Conservation (phyloP, 2,329 filamentous ascomycete genomes). For the Fusarium sp. region DNA sequence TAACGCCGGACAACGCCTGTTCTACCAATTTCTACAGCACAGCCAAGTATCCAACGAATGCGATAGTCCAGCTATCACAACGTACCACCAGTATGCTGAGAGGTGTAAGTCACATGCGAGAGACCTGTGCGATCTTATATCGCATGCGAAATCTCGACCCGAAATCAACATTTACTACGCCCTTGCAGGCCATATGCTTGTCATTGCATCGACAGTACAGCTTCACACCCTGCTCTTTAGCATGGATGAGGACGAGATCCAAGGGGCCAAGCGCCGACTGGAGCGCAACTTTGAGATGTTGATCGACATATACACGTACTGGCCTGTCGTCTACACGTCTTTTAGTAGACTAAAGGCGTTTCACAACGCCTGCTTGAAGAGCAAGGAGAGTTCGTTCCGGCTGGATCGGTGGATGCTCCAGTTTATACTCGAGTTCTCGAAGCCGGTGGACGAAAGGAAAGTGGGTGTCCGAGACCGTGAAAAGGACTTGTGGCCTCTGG, state of each 20-base stretch:
- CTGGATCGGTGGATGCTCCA: conserved; percentile 25
- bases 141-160: conserved; percentile 54
- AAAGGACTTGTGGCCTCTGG: not conserved
- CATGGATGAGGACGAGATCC: conserved; percentile 50
- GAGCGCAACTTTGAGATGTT: conserved; percentile 63
- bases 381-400: conserved; percentile 8
- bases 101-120: conserved; percentile 56
- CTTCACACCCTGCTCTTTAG: conserved; percentile 63
- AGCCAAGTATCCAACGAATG: conserved; percentile 45
- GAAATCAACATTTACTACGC: conserved; percentile 57
- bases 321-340: conserved; percentile 49
- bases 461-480: conserved; percentile 1
- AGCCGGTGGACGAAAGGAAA: not conserved
- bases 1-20: conserved; percentile 63
- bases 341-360: conserved; percentile 13
- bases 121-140: conserved; percentile 58
- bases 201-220: conserved; percentile 63
- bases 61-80: not conserved
- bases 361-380: conserved; percentile 18
- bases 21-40: conserved; percentile 61
- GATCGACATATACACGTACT: conserved; percentile 56
- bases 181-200: conserved; percentile 63
- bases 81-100: not conserved
- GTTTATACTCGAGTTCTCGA: conserved; percentile 20
- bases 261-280: conserved; percentile 54